Conservation (phyloP, 768 basidiomycete species). For the Leccinum fibrillosum region DNA sequence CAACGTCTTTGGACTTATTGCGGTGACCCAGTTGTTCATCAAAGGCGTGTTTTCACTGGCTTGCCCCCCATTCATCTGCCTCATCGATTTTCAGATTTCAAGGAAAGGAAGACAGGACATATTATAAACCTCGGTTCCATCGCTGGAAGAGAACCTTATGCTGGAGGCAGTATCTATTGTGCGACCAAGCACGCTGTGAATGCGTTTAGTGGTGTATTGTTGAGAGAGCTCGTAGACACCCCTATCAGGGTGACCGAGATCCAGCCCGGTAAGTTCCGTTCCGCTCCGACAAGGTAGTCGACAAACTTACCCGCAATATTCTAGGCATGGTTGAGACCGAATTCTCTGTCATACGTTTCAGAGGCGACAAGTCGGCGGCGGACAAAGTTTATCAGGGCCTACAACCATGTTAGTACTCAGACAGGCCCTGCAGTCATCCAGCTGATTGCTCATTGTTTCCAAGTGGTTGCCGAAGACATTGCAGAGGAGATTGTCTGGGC, state of each 20-base stretch:
- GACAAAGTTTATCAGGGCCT: constrained; percentile 90
- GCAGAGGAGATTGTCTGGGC: constrained; percentile 99
- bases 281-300: constrained; percentile 1
- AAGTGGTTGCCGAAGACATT: constrained; percentile 82
- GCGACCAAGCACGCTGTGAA: constrained; percentile 87
- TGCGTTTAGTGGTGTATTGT: constrained; percentile 79
- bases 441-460: constrained; percentile 2
- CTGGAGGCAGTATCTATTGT: constrained; percentile 89
- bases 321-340: constrained; percentile 86
- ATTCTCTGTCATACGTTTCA: constrained; percentile 88
- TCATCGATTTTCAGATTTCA: constrained; percentile 57
- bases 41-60: constrained; percentile 36
- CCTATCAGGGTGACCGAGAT: constrained; percentile 93
- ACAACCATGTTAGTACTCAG: constrained; percentile 63
- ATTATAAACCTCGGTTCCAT: constrained; percentile 95
- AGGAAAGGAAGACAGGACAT: constrained; percentile 72
- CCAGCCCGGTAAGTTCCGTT: constrained; percentile 64
- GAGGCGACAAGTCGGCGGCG: constrained; percentile 78
- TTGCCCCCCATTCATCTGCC: background rate
- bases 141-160: constrained; percentile 84
- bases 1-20: constrained; percentile 82
- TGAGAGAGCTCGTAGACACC: constrained; percentile 88
- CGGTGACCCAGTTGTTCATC: constrained; percentile 73
- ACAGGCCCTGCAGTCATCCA: background rate
- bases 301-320: background rate